phyloP scores from a whole-genome alignment of 2,329 filamentous ascomycete species.

The Penicillium sp. region DNA sequence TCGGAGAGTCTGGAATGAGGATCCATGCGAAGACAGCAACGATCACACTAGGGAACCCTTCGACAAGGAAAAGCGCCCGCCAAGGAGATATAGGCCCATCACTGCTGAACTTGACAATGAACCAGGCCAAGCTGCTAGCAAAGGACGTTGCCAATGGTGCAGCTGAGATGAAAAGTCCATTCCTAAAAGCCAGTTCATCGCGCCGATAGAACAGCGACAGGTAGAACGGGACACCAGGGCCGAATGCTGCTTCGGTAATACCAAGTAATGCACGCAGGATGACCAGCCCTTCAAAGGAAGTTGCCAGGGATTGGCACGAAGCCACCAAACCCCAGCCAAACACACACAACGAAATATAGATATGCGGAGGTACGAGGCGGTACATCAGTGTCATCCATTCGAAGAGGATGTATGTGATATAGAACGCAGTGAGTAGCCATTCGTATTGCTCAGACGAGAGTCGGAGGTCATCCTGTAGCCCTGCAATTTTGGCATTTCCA shows the following conservation, averaged over 20 bases:
- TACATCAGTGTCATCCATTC: constrained; percentile 72
- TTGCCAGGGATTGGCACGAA: constrained; percentile 72
- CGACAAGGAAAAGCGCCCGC: constrained; percentile 82
- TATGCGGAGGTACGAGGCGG: constrained; percentile 64
- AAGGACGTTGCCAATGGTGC: constrained; percentile 68
- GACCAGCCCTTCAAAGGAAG: constrained; percentile 65
- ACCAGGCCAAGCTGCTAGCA: constrained; percentile 77
- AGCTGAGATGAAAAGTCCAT: constrained; percentile 83
- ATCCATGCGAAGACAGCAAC: constrained; percentile 76
- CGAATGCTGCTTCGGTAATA: constrained; percentile 66
- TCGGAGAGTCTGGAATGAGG: constrained; percentile 77
- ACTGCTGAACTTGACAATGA: constrained; percentile 73
- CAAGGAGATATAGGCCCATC: constrained; percentile 75
- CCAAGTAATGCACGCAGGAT: constrained; percentile 55
- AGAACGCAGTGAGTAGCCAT: constrained; percentile 68
- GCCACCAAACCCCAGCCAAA: constrained; percentile 80
- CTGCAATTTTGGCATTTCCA: constrained; percentile 68
- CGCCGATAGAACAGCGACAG: constrained; percentile 68
- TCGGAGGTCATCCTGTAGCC: constrained; percentile 59
- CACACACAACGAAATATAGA: constrained; percentile 67
- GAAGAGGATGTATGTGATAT: constrained; percentile 68
- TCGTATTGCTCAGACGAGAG: constrained; percentile 64
- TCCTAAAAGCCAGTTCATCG: constrained; percentile 80
- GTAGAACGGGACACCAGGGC: constrained; percentile 68
- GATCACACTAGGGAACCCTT: constrained; percentile 83